A percentile compares a stretch with the other conserved stretches of the same genome.
phyloP scores from a whole-genome alignment of 805 yeast genomes.

The Metschnikowia lachancei region DNA sequence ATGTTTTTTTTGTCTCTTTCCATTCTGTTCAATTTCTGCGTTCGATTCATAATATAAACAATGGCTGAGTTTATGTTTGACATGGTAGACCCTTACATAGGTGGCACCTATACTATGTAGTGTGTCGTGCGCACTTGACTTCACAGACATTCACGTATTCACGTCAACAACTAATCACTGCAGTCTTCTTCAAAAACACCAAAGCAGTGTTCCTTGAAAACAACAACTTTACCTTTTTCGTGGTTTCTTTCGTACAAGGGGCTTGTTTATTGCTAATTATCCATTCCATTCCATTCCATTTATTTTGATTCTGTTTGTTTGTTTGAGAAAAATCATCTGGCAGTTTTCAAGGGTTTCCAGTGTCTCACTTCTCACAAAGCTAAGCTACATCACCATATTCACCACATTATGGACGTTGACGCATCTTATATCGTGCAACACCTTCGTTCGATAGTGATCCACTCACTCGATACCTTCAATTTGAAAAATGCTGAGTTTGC shows the following conservation, averaged over 20 bases:
- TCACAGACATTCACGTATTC: constrained; percentile 1
- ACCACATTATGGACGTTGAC: constrained; percentile 17
- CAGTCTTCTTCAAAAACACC: background rate
- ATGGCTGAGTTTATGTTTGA: background rate
- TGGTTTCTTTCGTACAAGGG: background rate
- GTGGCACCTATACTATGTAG: too few relatives aligned
- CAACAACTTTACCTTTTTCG: background rate
- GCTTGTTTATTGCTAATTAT: background rate
- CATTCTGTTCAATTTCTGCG: background rate
- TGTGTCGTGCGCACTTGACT: background rate
- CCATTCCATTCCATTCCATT: background rate
- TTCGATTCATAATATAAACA: background rate
- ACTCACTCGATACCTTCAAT: constrained; percentile 69
- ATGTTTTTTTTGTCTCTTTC: background rate
- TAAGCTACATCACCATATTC: background rate
- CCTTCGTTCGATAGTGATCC: constrained; percentile 59
- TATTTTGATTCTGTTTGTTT: too few relatives aligned
- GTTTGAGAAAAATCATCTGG: too few relatives aligned
- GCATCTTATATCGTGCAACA: constrained; percentile 34
- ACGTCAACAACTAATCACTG: background rate
- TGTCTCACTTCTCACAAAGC: constrained; percentile 1
- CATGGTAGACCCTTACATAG: background rate
- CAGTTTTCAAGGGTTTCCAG: background rate
- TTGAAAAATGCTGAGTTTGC: constrained; percentile 79
- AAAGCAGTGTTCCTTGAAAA: background rate